A percentile compares a stretch with the other conserved stretches of the same genome.
These are phyloP conservation scores for Nitzschia inconspicua DNA, from an alignment of 108 stramenopile species.

Conservation along the genomic window DNA sequence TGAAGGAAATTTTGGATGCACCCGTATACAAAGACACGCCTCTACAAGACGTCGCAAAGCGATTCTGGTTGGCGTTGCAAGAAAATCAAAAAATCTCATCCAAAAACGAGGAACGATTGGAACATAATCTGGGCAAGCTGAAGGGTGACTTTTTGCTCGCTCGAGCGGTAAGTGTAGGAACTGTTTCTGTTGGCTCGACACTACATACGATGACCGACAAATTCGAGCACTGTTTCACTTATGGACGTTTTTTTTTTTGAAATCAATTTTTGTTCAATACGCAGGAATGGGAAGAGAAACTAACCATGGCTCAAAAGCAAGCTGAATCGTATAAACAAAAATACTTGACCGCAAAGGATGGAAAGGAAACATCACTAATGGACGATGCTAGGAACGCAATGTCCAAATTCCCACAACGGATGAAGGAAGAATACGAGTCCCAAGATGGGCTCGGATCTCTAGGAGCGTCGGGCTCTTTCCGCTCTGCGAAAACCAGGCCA, in stretches of 20 bases:
- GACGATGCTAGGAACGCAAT: slow-evolving; percentile 32
- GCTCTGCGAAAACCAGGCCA: slow-evolving; percentile 1
- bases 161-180: slow-evolving; percentile 52
- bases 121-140: slow-evolving; percentile 71
- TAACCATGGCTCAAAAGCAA: slow-evolving; percentile 31
- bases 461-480: not conserved
- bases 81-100: slow-evolving; percentile 58
- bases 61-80: slow-evolving; percentile 69
- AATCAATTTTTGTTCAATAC: not conserved
- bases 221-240: not conserved
- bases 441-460: not conserved
- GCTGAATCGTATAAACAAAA: slow-evolving; percentile 41
- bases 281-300: slow-evolving; percentile 71
- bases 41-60: slow-evolving; percentile 56
- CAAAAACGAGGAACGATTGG: slow-evolving; percentile 66
- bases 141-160: slow-evolving; percentile 86
- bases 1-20: slow-evolving; percentile 81
- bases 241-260: not conserved
- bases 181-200: not conserved
- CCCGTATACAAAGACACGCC: slow-evolving; percentile 81
- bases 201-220: not conserved
- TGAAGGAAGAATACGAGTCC: not conserved
- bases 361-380: slow-evolving; percentile 26
- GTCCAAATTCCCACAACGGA: slow-evolving; percentile 6
- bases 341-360: slow-evolving; percentile 32